These are phyloP conservation scores for Marchantia paleacea DNA, from an alignment of 225 moss, liverwort and hornwort genomes.

Conservation along the genomic window DNA sequence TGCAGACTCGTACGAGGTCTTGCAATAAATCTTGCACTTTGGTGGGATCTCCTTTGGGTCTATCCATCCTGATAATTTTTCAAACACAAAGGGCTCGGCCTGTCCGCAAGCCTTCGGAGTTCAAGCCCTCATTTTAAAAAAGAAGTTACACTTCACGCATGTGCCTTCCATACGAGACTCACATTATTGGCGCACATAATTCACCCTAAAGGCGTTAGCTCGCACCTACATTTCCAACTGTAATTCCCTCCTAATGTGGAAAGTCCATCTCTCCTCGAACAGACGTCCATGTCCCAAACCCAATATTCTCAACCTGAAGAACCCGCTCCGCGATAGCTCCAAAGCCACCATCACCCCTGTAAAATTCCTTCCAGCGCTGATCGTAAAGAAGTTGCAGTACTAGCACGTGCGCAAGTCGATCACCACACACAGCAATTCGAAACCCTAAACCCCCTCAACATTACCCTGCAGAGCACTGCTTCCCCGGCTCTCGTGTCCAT, in stretches of 20 bases:
- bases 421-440: background rate
- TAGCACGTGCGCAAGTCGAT: background rate
- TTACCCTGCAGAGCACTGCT: background rate
- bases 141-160: background rate
- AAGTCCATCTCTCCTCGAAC: background rate
- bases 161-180: background rate
- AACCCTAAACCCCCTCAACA: background rate
- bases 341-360: background rate
- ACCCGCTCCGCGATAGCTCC: background rate
- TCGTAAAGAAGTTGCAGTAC: background rate
- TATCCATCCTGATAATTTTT: conserved; percentile 26
- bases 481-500: background rate
- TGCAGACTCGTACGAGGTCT: conserved; percentile 68
- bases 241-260: background rate
- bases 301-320: background rate
- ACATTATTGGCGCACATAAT: background rate
- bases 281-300: background rate
- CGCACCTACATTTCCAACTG: conserved; percentile 6
- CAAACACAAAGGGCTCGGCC: background rate
- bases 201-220: background rate
- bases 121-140: background rate
- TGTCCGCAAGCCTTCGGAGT: background rate
- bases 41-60: conserved; percentile 25
- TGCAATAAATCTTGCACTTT: conserved; percentile 78
- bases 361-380: background rate